Evolutionary conservation across 1,284 basidiomycete genomes (phyloP).

Genomic region (Violaceomyces palustris): DNA sequence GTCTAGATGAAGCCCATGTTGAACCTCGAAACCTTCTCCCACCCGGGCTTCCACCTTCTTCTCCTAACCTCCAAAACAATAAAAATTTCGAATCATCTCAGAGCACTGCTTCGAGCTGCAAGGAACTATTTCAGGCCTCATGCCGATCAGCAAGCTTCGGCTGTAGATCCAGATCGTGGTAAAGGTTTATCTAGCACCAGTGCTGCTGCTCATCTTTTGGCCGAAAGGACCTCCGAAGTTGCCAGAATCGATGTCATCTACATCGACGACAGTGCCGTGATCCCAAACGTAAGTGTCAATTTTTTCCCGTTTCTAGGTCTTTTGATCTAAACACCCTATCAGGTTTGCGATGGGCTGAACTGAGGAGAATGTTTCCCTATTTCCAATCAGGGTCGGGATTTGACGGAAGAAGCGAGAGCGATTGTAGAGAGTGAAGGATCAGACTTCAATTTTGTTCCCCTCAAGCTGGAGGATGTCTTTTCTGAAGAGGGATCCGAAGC

Average conservation of each 20-base stretch:
- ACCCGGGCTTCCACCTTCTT: constrained; percentile 3
- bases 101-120: constrained; percentile 13
- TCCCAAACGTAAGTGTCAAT: no score
- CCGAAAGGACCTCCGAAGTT: constrained; percentile 25
- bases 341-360: no score
- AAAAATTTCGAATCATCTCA: constrained; percentile 13
- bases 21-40: background rate
- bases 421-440: constrained; percentile 24
- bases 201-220: background rate
- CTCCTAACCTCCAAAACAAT: constrained; percentile 19
- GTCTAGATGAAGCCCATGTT: background rate
- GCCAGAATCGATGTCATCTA: constrained; percentile 39
- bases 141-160: background rate
- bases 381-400: constrained; percentile 6
- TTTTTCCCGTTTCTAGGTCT: no score
- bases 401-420: constrained; percentile 11
- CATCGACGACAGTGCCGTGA: constrained; percentile 29
- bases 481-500: background rate
- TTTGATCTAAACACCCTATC: no score
- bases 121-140: constrained; percentile 20
- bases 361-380: no score
- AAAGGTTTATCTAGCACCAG: background rate
- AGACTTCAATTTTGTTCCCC: constrained; percentile 20
- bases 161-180: background rate
- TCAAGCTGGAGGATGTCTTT: constrained; percentile 33